A percentile compares a stretch with the other conserved stretches of the same genome.
phyloP scores from a whole-genome alignment of 1,284 basidiomycete genomes.

The Heterobasidion parviporum region DNA sequence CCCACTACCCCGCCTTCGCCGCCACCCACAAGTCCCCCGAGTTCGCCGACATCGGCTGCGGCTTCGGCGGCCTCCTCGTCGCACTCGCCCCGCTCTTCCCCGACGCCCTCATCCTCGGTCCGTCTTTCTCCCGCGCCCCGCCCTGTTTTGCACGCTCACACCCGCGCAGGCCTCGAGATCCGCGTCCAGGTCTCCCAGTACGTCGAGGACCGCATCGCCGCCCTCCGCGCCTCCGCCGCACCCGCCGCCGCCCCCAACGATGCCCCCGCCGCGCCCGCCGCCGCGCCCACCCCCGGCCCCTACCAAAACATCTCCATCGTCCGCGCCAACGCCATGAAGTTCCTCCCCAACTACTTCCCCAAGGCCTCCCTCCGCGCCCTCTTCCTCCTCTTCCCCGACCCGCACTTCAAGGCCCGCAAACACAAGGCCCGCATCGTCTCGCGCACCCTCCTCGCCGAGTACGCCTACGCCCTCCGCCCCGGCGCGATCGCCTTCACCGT shows the following conservation, averaged over 20 bases:
- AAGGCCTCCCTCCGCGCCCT: constrained; percentile 88
- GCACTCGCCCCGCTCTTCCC: constrained; percentile 89
- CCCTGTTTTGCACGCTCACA: neutral
- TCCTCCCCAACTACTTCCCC: constrained; percentile 93
- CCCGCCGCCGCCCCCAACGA: constrained; percentile 42
- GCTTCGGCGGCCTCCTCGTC: constrained; percentile 93
- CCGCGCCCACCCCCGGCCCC: constrained; percentile 28
- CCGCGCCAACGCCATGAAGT: constrained; percentile 98
- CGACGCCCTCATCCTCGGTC: constrained; percentile 90
- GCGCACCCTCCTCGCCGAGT: constrained; percentile 87
- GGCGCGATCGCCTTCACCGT: constrained; percentile 97
- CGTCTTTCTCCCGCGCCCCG: constrained; percentile 20
- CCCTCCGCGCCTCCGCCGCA: constrained; percentile 59
- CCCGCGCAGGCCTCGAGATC: constrained; percentile 86
- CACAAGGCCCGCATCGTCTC: constrained; percentile 99
- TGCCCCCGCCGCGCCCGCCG: neutral
- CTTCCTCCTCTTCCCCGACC: constrained; percentile 99
- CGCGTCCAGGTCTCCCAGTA: constrained; percentile 95
- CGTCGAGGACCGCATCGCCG: constrained; percentile 89
- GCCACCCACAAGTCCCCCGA: constrained; percentile 60
- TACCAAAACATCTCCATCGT: constrained; percentile 94
- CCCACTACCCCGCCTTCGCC: constrained; percentile 76
- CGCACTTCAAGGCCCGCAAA: constrained; percentile 97
- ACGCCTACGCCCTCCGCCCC: constrained; percentile 87
- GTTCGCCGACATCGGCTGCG: constrained; percentile 97